A percentile compares a stretch with the other conserved stretches of the same genome.
Conservation (phyloP, 225 moss, liverwort and hornwort species). For the Takakia lepidozioides region DNA sequence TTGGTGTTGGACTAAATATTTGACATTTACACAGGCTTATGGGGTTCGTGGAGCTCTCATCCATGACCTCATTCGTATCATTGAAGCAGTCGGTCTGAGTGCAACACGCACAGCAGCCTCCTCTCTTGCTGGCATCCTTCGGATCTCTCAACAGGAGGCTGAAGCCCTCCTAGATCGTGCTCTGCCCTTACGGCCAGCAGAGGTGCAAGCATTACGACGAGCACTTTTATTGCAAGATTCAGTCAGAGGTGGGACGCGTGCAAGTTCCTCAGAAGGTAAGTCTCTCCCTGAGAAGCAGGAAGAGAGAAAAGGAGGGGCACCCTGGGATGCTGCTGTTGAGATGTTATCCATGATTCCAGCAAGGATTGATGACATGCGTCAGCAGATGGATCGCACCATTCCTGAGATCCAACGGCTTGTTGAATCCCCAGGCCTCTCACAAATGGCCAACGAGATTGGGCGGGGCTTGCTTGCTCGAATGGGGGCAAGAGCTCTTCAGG, state of each 20-base stretch:
- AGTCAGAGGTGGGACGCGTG: conserved; percentile 25
- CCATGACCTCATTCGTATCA: conserved; percentile 53
- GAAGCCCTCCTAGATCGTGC: conserved; percentile 47
- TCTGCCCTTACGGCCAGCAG: conserved; percentile 40
- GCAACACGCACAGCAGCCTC: conserved; percentile 55
- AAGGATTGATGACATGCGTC: conserved; percentile 32
- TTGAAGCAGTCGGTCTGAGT: conserved; percentile 51
- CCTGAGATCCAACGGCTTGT: conserved; percentile 50
- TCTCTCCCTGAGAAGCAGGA: neutral
- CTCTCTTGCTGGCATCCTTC: conserved; percentile 42
- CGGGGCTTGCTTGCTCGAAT: conserved; percentile 52
- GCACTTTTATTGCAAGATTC: conserved; percentile 44
- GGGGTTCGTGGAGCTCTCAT: conserved; percentile 59
- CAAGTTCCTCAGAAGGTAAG: neutral
- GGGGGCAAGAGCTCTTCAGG: conserved; percentile 50
- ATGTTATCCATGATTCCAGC: conserved; percentile 34
- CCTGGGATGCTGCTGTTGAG: conserved; percentile 53
- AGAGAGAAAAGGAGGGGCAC: conserved; percentile 18
- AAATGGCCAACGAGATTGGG: conserved; percentile 55
- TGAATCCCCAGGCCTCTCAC: conserved; percentile 40
- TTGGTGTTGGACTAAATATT: too few relatives aligned
- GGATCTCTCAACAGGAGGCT: conserved; percentile 48
- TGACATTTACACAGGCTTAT: conserved; percentile 26
- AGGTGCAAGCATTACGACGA: conserved; percentile 48
- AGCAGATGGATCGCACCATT: conserved; percentile 40